These are phyloP conservation scores for Diatrype stigma DNA, from an alignment of 2,329 filamentous ascomycete genomes.

Conservation along the genomic window DNA sequence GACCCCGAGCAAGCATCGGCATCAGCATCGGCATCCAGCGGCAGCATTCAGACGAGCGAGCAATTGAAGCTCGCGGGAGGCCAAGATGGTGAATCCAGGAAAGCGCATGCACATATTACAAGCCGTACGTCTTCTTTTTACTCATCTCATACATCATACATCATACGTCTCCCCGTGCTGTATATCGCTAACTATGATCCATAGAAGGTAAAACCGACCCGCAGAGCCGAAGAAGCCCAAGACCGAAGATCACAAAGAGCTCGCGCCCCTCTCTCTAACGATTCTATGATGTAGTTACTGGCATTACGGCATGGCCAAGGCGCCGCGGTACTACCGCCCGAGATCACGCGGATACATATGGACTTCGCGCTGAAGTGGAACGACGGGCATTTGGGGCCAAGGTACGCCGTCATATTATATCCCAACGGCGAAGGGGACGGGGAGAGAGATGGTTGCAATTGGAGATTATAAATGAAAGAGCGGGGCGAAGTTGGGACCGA, in stretches of 20 bases:
- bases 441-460: no score
- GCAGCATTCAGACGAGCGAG: conserved; percentile 1
- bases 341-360: conserved; percentile 71
- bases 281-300: conserved; percentile 19
- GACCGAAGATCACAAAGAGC: background rate
- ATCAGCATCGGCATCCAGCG: no score
- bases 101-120: conserved; percentile 31
- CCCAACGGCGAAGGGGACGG: no score
- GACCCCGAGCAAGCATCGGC: no score
- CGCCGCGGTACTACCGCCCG: conserved; percentile 72
- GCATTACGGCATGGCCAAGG: conserved; percentile 72
- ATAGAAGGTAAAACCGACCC: conserved; percentile 26
- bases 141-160: background rate
- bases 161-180: background rate
- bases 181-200: conserved; percentile 18
- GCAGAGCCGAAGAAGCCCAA: conserved; percentile 1
- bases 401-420: conserved; percentile 46
- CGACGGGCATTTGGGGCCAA: conserved; percentile 68
- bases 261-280: background rate
- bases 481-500: no score
- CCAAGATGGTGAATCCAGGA: conserved; percentile 32
- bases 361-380: conserved; percentile 61
- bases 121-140: conserved; percentile 19
- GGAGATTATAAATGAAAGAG: background rate
- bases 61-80: conserved; percentile 17